Evolutionary conservation across 805 yeast species (phyloP), one percentile per base, ranked within the genome.

Genomic region (Starmerella geochares): DNA sequence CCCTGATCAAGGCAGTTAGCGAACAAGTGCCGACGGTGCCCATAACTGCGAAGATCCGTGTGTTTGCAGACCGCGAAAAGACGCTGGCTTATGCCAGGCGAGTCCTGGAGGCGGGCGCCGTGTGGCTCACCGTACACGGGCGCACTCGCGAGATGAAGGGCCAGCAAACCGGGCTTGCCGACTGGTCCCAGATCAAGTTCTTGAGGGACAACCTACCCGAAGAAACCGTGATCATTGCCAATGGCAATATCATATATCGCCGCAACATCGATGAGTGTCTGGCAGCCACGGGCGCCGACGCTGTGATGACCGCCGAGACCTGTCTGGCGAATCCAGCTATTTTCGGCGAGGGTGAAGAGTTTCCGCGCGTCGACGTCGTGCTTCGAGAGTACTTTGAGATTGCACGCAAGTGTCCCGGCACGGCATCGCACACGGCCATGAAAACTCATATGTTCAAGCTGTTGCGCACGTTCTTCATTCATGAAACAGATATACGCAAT

Each of bases 81-180:
- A 78, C 90, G 2, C 71, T 92, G 47, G 81, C 75, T 35, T 92
- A 92, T 62, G 97, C 98, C 4, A 78, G 77, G 64, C 80, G 84
- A 86, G 87, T 92, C 24, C 71, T 92, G 19, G 74, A 73, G 53
- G 95, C 97, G 0, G 98, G 99, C 10, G 98, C 98, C 0, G 96
- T 88, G 67, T 85, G 90, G 65, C 70, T 92, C 33, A 87, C 96
- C 1, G 83, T 92, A 8, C 99, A 92, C 65, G 97, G 97, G 2
- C 76, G 98, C 59, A 82, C 96, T 1, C 75, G 99, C 56, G 98
- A 90, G 51, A 90, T 87, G 94, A 92, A 92, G 66, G 99, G 98
- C 6, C 97, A 90, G 65, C 76, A 78, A 52, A 90, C 98, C 0
- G 98, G 98, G 0, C 68, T 92, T 45, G 97, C 99, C 1, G 88